Evolutionary conservation across 208 protist genomes (phyloP).

Genomic region (Wallacemonas collosoma): DNA sequence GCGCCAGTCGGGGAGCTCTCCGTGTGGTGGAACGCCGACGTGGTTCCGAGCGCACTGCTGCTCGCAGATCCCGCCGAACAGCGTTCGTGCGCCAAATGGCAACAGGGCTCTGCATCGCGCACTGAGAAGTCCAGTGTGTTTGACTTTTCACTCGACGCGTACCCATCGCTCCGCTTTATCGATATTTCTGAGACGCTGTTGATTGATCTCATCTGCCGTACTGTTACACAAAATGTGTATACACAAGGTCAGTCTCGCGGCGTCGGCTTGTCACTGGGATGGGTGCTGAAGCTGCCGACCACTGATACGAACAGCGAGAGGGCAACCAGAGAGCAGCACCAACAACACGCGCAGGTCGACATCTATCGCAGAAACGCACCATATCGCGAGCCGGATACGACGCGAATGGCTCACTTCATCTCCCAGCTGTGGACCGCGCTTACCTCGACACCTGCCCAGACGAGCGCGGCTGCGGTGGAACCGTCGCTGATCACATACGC

Average conservation of each 20-base stretch:
- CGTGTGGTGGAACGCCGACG: conserved; percentile 63
- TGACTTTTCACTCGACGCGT: not conserved
- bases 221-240: not conserved
- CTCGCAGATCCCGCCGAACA: not conserved
- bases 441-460: not conserved
- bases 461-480: not conserved
- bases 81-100: not conserved
- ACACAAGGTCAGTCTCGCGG: too few relatives aligned
- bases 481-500: conserved; percentile 23
- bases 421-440: conserved; percentile 15
- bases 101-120: not conserved
- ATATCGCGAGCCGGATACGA: conserved; percentile 21
- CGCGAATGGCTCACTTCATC: conserved; percentile 23
- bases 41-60: conserved; percentile 27
- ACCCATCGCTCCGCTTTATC: conserved; percentile 10
- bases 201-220: conserved; percentile 1
- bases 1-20: conserved; percentile 14
- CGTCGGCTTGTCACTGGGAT: conserved; percentile 44
- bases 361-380: not conserved
- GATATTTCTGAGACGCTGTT: conserved; percentile 1
- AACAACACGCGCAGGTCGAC: not conserved
- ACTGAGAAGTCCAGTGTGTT: not conserved
- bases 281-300: conserved; percentile 25
- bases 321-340: not conserved
- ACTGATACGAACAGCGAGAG: not conserved